Base-by-base conservation (phyloP, 2,329 filamentous ascomycete species). In the Trichoderma aggressivum region DNA sequence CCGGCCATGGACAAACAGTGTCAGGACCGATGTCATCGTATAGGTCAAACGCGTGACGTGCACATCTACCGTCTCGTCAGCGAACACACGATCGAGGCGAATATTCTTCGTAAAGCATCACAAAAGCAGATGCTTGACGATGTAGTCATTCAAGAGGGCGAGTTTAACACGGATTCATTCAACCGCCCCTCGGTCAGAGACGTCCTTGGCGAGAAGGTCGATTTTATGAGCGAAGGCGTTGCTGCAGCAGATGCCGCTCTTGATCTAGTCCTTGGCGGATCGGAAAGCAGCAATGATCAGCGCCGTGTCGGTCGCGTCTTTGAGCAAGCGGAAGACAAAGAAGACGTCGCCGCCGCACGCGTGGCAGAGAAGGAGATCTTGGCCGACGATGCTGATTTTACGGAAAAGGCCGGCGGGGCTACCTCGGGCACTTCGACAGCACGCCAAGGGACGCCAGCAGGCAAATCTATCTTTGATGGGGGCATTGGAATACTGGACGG, bases 1-100 rank as follows among this genome's bases (percentile, higher is more conserved):
- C 96, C 96, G 0, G 96, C 97, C 65, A 99, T 99, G 96, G 96
- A 99, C 84, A 97, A 97, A 81, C 96, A 99, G 81, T 99, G 96
- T 77, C 97, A 99, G 82, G 97, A 99, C 80, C 90, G 96, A 77
- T 97, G 94, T 77, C 96, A 99, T 82, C 93, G 96, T 75, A 99
- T 99, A 75, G 96, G 96, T 2, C 96, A 99, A 81, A 98, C 96
- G 0, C 91, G 96, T 34, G 96, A 99, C 79, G 96, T 99, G 36
- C 95, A 98, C 80, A 98, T 99, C 72, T 99, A 98, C 83, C 94
- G 95, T 2, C 90, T 98, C 24, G 90, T 97, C 10, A 96, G 94
- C 12, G 91, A 98, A 77, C 91, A 97, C 78, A 99, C 96, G 0
- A 98, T 99, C 72, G 96, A 99, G 81, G 95, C 95, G 77, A 99